Conservation (phyloP, 108 stramenopile species). For the Skeletonema costatum region DNA sequence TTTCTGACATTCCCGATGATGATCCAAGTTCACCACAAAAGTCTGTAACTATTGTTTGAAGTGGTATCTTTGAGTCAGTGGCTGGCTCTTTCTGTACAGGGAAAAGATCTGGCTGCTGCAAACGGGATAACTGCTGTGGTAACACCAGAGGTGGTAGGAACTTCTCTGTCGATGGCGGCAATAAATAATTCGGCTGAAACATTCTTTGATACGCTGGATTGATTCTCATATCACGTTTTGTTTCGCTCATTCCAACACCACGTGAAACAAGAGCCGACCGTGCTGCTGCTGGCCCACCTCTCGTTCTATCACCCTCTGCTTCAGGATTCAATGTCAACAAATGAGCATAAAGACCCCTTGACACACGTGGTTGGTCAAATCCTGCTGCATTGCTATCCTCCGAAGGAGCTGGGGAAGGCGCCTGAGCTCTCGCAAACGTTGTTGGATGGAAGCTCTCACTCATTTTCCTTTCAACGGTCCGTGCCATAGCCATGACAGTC, state of each 20-base stretch:
- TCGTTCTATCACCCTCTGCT: constrained; percentile 55
- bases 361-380: constrained; percentile 27
- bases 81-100: background rate
- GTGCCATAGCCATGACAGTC: constrained; percentile 10
- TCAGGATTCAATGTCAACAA: constrained; percentile 63
- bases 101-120: constrained; percentile 6
- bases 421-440: background rate
- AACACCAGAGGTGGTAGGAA: constrained; percentile 24
- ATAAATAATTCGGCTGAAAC: constrained; percentile 14
- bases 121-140: constrained; percentile 16
- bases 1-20: constrained; percentile 23
- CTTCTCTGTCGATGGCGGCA: constrained; percentile 5
- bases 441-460: constrained; percentile 4
- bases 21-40: constrained; percentile 3
- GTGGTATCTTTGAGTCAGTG: constrained; percentile 6
- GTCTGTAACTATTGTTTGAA: constrained; percentile 14
- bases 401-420: constrained; percentile 20
- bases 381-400: constrained; percentile 43
- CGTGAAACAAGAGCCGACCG: constrained; percentile 62
- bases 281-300: constrained; percentile 52
- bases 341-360: constrained; percentile 39
- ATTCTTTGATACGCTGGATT: constrained; percentile 45
- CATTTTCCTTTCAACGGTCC: constrained; percentile 7
- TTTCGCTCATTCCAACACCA: constrained; percentile 55
- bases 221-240: constrained; percentile 35